phyloP scores from a whole-genome alignment of 148 eudicot genomes.

The Tetragonia tetragonoides region DNA sequence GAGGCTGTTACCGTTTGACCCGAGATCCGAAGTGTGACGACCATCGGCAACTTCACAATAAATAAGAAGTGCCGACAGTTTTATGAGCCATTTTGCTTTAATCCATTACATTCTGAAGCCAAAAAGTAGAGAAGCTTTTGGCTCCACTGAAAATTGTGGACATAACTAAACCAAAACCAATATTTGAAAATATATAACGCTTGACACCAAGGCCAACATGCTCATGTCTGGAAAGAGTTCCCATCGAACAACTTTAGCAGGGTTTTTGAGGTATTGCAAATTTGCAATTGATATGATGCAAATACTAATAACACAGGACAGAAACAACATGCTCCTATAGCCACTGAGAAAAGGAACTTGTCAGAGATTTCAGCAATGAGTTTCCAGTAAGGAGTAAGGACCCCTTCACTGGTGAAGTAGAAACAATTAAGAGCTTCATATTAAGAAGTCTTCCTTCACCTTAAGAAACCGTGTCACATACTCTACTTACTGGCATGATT shows the following conservation, averaged over 20 bases:
- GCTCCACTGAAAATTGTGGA: no score
- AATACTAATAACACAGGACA: background rate
- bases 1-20: no score
- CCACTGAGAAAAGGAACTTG: background rate
- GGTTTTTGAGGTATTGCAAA: background rate
- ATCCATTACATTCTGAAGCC: no score
- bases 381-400: background rate
- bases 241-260: background rate
- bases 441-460: background rate
- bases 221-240: background rate
- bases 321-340: background rate
- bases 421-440: background rate
- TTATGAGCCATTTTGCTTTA: no score
- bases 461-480: background rate
- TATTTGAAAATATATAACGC: background rate
- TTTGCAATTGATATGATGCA: background rate
- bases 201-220: background rate
- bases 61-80: no score
- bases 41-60: no score
- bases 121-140: no score
- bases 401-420: background rate
- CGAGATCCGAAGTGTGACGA: no score
- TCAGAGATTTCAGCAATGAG: background rate
- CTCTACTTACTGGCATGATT: background rate
- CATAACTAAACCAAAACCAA: no score